phyloP scores from a whole-genome alignment of 129 eudicot species.

The Chrysanthemum lavandulifolium region DNA sequence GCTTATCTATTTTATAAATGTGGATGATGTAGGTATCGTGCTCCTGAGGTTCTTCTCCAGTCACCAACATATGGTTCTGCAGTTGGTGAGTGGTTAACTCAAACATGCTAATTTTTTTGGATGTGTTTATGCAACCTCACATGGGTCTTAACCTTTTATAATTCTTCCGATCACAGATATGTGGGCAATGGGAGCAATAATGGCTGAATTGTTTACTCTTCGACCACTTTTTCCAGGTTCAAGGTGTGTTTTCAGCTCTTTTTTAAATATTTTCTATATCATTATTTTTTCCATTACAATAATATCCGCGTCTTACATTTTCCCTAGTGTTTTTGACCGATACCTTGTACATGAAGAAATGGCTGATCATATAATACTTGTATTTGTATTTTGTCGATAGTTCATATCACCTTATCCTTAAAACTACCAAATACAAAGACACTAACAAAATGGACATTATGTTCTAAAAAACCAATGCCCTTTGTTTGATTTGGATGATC shows the following conservation, averaged over 20 bases:
- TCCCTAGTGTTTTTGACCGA: neutral
- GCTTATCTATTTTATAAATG: constrained; percentile 10
- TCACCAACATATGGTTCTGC: constrained; percentile 88
- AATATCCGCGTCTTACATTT: neutral
- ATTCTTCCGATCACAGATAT: constrained; percentile 52
- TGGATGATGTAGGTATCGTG: constrained; percentile 75
- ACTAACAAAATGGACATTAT: neutral
- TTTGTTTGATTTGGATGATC: neutral
- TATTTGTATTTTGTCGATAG: neutral
- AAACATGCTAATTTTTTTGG: neutral
- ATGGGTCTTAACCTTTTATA: neutral
- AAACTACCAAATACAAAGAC: neutral
- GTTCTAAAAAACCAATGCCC: neutral
- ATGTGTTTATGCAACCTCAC: constrained; percentile 1
- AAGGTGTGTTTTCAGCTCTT: constrained; percentile 49
- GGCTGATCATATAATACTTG: neutral
- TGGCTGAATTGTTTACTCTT: constrained; percentile 85
- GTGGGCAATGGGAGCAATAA: constrained; percentile 99
- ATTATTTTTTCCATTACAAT: neutral
- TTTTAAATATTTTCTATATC: neutral
- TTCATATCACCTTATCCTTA: neutral
- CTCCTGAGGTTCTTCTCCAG: constrained; percentile 96
- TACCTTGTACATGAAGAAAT: neutral
- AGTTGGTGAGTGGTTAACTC: constrained; percentile 71
- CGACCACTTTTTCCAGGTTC: constrained; percentile 97